Evolutionary conservation across 352 stramenopile genomes (phyloP).

Genomic region (Phytophthora tentaculata): DNA sequence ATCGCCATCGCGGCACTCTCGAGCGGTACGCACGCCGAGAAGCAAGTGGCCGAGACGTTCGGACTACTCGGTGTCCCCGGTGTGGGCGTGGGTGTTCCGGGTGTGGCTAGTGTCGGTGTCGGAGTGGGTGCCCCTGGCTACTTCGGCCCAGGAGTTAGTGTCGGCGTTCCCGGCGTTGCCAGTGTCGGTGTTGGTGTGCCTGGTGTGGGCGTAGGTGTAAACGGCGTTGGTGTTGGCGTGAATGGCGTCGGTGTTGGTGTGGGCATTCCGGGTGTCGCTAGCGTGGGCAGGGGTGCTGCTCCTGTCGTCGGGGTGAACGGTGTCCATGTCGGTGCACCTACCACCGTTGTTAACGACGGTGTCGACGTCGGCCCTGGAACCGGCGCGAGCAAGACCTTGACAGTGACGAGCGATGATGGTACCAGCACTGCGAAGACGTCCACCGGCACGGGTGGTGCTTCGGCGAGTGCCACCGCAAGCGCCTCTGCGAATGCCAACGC

Average conservation of each 20-base stretch:
- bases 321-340: constrained; percentile 4
- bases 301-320: neutral
- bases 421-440: constrained; percentile 10
- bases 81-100: neutral
- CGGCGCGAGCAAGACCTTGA: constrained; percentile 10
- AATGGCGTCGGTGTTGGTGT: constrained; percentile 4
- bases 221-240: constrained; percentile 2
- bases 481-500: constrained; percentile 13
- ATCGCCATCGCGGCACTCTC: neutral
- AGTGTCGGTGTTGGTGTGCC: neutral
- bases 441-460: constrained; percentile 6
- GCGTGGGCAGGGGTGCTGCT: neutral
- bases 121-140: neutral
- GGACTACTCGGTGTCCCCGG: neutral
- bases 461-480: constrained; percentile 6
- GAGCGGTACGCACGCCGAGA: neutral
- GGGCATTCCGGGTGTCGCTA: neutral
- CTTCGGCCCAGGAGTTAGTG: neutral
- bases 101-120: constrained; percentile 3
- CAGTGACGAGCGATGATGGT: constrained; percentile 7
- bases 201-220: constrained; percentile 1
- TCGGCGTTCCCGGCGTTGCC: neutral
- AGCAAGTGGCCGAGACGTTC: constrained; percentile 5
- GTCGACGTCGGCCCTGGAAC: constrained; percentile 4
- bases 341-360: constrained; percentile 13